These are phyloP conservation scores for Casuarina cunninghamiana DNA, from an alignment of 306 rosid genomes.

Conservation along the genomic window DNA sequence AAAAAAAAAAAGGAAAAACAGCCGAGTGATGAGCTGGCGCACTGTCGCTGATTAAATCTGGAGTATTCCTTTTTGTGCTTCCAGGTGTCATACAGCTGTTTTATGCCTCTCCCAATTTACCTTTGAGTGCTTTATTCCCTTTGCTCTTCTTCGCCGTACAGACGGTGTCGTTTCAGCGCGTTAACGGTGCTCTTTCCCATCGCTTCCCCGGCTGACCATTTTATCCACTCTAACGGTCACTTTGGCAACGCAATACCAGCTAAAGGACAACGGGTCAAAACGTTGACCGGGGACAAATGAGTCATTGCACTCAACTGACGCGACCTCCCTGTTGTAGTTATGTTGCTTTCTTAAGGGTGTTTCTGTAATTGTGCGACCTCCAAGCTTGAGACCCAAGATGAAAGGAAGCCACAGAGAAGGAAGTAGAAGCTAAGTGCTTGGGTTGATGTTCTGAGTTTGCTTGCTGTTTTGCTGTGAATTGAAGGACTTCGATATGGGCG, in stretches of 20 bases:
- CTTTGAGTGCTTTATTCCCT: not conserved
- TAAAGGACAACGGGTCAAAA: not conserved
- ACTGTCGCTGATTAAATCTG: conserved; percentile 21
- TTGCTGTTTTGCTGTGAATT: conserved; percentile 11
- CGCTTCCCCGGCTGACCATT: not conserved
- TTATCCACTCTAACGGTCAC: conserved; percentile 63
- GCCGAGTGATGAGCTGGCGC: conserved; percentile 53
- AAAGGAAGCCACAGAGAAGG: not conserved
- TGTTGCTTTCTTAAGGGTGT: conserved; percentile 23
- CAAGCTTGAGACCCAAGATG: not conserved
- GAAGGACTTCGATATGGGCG: conserved; percentile 51
- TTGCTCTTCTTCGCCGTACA: too few species aligned
- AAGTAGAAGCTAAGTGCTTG: conserved; percentile 6
- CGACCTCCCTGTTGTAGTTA: not conserved
- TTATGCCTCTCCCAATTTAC: conserved; percentile 15
- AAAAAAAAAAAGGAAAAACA: not conserved
- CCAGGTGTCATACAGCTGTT: conserved; percentile 87
- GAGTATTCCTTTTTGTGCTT: conserved; percentile 28
- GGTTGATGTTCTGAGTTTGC: not conserved
- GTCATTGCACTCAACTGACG: conserved; percentile 6
- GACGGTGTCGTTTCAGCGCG: conserved; percentile 16
- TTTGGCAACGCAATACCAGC: not conserved
- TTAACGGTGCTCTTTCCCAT: not conserved
- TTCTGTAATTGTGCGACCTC: conserved; percentile 32
- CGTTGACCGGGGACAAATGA: not conserved